Percentiles rank a stretch among this genome's conserved stretches.
Conservation (phyloP, 148 eudicot species). For the Oxyria digyna region DNA sequence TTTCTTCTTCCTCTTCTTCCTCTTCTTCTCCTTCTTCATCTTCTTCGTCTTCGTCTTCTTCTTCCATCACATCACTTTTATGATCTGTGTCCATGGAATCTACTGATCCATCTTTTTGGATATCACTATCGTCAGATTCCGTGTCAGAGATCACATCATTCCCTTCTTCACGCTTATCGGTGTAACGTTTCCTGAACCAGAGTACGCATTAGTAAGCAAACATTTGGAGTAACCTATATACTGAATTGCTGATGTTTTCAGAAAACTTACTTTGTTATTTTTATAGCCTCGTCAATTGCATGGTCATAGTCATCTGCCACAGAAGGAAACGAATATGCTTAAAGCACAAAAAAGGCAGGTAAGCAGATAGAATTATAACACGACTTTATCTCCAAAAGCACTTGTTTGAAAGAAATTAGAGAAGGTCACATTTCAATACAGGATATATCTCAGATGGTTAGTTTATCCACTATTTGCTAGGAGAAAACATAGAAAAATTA, state of each 20-base stretch:
- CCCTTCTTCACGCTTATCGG: slow-evolving; percentile 7
- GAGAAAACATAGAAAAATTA: neutral
- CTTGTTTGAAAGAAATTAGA: neutral
- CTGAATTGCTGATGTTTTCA: neutral
- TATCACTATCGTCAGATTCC: slow-evolving; percentile 11
- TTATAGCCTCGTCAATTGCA: slow-evolving; percentile 60
- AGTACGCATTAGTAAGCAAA: neutral
- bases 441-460: neutral
- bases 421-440: neutral
- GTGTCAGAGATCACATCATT: slow-evolving; percentile 15
- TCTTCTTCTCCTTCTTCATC: too few species aligned
- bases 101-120: neutral
- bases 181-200: neutral
- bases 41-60: too few species aligned
- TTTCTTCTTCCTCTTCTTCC: slow-evolving; percentile 15
- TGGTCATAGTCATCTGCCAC: slow-evolving; percentile 72
- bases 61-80: slow-evolving; percentile 16
- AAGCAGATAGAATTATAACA: neutral
- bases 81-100: slow-evolving; percentile 14
- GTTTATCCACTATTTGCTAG: neutral
- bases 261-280: slow-evolving; percentile 43
- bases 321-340: neutral
- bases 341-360: neutral
- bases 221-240: neutral
- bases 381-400: neutral